Conservation (phyloP, 2,329 filamentous ascomycete genomes). For the Leptoxyphium fumago region DNA sequence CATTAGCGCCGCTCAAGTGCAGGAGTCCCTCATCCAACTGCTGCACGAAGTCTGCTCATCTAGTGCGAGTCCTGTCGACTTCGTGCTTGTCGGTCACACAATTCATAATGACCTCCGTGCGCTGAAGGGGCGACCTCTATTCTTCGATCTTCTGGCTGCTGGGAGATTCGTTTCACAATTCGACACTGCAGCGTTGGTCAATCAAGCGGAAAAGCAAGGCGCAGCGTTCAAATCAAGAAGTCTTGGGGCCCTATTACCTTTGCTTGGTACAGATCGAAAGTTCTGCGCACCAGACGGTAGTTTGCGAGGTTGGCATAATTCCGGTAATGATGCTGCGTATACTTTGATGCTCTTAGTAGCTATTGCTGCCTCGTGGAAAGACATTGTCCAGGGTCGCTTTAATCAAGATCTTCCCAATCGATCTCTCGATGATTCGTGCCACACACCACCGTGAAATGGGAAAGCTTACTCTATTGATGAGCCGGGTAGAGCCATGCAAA, state of each 20-base stretch:
- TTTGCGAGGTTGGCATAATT: slow-evolving; percentile 34
- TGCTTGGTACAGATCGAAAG: slow-evolving; percentile 43
- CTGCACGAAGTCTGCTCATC: background rate
- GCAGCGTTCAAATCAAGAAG: slow-evolving; percentile 1
- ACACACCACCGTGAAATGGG: too few species aligned
- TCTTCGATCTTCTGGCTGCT: background rate
- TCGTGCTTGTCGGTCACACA: slow-evolving; percentile 56
- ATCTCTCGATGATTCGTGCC: too few species aligned
- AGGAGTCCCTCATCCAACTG: background rate
- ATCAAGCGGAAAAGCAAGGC: slow-evolving; percentile 3
- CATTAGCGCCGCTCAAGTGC: slow-evolving; percentile 20
- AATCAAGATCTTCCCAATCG: too few species aligned
- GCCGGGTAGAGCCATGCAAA: too few species aligned
- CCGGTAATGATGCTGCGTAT: slow-evolving; percentile 19
- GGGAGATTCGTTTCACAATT: slow-evolving; percentile 34
- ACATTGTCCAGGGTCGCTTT: background rate
- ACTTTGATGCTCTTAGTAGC: slow-evolving; percentile 14
- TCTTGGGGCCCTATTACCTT: slow-evolving; percentile 56
- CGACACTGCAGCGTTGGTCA: slow-evolving; percentile 29
- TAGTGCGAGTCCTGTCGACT: background rate
- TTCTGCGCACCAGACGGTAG: slow-evolving; percentile 31
- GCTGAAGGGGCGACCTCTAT: slow-evolving; percentile 33
- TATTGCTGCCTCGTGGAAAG: slow-evolving; percentile 8
- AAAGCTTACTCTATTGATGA: too few species aligned
- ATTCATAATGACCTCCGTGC: slow-evolving; percentile 49